Base-by-base conservation (phyloP, 192 early-diverging fungal species). In the Linnemannia zychae region DNA sequence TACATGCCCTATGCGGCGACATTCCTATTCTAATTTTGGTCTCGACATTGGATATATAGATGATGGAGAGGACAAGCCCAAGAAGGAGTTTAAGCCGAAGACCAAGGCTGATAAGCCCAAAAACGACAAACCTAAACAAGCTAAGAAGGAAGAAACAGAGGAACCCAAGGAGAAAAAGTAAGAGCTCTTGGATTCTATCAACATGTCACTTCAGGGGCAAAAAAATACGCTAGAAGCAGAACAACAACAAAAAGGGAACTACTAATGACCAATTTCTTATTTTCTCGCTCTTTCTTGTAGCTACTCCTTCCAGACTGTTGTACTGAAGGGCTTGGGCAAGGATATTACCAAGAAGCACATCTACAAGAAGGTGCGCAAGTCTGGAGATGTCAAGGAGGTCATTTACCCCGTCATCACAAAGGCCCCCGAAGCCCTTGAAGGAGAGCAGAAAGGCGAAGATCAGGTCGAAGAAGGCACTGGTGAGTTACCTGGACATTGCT, bases 261-360 rank as follows among this genome's bases (percentile, higher is more conserved):
- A 40, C n/a, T 33, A 33, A 24, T 72, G 18, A 72, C n/a, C 40
- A 34, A 7, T 22, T 47, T 87, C 72, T 49, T 82, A 67, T 33
- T 79, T 78, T 60, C n/a, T n/a, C n/a, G n/a, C n/a, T n/a, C n/a
- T 86, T 80, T 16, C 82, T 87, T 57, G 65, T 76, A 84, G 81
- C 67, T 84, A 84, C 52, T 84, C 81, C 4, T 84, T 84, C 76
- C 81, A 84, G 73, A 92, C 91, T 20, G 84, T 91, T 48, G 89
- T 89, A 73, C 86, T 96, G 18, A 83, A 91, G 34, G 90, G 90
- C 22, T 80, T 92, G 33, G 79, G 84, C 28, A 87, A 87, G 16
- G 94, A 91, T 20, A 81, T 94, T 31, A 94, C 92, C 17, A 93
- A 94, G 82, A 94, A 95, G 88, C 92, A 94, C 36, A 82, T 97